These are phyloP conservation scores for Umbilicus rupestris DNA, from an alignment of 164 flowering plant species.

Conservation along the genomic window DNA sequence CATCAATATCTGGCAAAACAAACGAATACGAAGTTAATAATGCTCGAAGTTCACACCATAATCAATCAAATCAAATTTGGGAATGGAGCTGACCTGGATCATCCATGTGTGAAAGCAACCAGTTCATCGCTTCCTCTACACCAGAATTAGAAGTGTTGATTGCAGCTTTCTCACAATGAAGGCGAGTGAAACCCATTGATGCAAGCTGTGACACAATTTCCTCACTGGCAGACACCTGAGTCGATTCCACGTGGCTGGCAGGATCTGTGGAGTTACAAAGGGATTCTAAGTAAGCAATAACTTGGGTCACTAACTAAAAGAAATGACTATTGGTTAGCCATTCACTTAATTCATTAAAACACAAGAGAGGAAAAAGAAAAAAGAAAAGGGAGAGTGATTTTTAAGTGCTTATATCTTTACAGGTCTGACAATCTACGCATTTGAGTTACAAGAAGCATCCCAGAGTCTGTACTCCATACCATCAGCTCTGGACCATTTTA, in stretches of 20 bases:
- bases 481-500: too few species aligned
- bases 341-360: too few species aligned
- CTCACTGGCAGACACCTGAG: constrained; percentile 43
- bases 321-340: too few species aligned
- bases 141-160: constrained; percentile 77
- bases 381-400: too few species aligned
- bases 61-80: background rate
- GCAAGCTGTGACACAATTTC: constrained; percentile 81
- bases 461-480: too few species aligned
- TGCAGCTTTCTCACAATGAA: constrained; percentile 90
- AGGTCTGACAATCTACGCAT: too few species aligned
- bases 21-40: background rate
- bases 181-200: constrained; percentile 75
- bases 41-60: background rate
- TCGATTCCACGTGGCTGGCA: constrained; percentile 32
- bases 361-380: too few species aligned
- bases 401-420: too few species aligned
- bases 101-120: constrained; percentile 95
- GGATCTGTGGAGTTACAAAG: constrained; percentile 21
- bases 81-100: constrained; percentile 62
- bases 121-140: constrained; percentile 96
- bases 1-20: constrained; percentile 58
- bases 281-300: background rate
- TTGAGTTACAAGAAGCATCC: too few species aligned
- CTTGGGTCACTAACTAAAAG: background rate